Evolutionary conservation across 2,329 filamentous ascomycete species (phyloP).

Genomic region (Boeremia exigua): DNA sequence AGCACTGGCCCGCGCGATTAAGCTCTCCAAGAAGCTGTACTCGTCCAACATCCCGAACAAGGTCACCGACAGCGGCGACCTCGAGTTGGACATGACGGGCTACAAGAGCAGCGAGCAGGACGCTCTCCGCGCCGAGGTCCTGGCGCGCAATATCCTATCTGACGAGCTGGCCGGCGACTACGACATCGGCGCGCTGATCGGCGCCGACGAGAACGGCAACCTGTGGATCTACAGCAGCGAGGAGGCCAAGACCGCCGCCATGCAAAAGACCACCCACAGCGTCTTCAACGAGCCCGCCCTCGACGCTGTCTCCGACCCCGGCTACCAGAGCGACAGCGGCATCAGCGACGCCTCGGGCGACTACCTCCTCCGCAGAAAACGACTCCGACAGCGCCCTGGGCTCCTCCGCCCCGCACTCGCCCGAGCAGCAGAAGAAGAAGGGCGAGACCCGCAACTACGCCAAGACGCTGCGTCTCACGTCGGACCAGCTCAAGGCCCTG

Average conservation of each 20-base stretch:
- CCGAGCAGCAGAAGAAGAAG: constrained; percentile 49
- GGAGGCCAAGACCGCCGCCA: constrained; percentile 89
- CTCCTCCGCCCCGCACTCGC: constrained; percentile 64
- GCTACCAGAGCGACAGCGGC: constrained; percentile 89
- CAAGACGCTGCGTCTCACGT: constrained; percentile 93
- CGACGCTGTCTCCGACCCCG: constrained; percentile 88
- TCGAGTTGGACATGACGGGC: constrained; percentile 98
- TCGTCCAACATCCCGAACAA: constrained; percentile 90
- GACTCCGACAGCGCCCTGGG: constrained; percentile 75
- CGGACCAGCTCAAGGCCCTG: constrained; percentile 89
- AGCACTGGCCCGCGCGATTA: constrained; percentile 81
- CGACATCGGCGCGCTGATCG: constrained; percentile 93
- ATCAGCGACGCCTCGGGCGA: constrained; percentile 64
- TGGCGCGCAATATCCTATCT: constrained; percentile 88
- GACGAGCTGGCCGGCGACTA: constrained; percentile 95
- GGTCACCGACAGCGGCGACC: constrained; percentile 89
- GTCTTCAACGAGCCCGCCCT: constrained; percentile 60
- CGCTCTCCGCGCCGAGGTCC: constrained; percentile 86
- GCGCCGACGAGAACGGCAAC: constrained; percentile 93
- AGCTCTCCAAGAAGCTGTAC: constrained; percentile 84
- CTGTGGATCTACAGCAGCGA: constrained; percentile 99
- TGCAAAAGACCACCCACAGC: constrained; percentile 64
- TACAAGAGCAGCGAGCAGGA: constrained; percentile 96
- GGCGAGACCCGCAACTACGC: constrained; percentile 88
- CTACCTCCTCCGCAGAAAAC: constrained; percentile 61